Conservation (phyloP, 306 rosid genomes). For the Medicago arabica region DNA sequence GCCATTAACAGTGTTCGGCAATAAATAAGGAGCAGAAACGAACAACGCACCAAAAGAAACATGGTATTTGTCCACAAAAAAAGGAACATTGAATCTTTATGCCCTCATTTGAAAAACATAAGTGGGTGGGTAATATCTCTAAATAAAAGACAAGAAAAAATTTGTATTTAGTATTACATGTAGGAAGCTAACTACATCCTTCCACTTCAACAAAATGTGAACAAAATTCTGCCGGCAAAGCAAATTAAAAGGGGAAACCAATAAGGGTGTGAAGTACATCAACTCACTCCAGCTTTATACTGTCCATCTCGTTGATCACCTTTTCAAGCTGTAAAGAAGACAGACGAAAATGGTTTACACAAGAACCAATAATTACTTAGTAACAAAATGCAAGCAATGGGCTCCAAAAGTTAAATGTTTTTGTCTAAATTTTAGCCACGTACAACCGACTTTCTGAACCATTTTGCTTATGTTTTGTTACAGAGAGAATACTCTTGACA, state of each 20-base stretch:
- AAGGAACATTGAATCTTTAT: conserved; percentile 5
- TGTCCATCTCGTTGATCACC: conserved; percentile 78
- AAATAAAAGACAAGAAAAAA: conserved; percentile 39
- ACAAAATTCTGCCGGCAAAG: conserved; percentile 36
- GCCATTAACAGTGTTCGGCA: background rate
- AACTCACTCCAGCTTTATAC: conserved; percentile 78
- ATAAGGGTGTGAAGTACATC: background rate
- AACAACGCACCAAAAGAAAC: background rate
- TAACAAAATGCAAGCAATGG: no score
- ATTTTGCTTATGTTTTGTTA: no score
- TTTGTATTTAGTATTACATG: conserved; percentile 31
- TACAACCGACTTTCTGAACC: no score
- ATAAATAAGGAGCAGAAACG: background rate
- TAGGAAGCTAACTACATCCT: conserved; percentile 50
- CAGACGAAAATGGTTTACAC: conserved; percentile 7
- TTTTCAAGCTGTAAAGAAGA: conserved; percentile 72
- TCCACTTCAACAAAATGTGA: conserved; percentile 34
- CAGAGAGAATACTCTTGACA: background rate
- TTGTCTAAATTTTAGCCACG: no score
- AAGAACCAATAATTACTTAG: background rate
- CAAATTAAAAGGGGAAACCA: conserved; percentile 31
- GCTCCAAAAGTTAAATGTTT: no score
- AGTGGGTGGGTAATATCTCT: background rate
- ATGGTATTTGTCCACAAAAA: background rate
- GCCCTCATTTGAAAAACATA: conserved; percentile 39